Percentiles rank a stretch among this genome's conserved stretches.
Conservation (phyloP, 148 eudicot species). For the Dysphania ambrosioides region DNA sequence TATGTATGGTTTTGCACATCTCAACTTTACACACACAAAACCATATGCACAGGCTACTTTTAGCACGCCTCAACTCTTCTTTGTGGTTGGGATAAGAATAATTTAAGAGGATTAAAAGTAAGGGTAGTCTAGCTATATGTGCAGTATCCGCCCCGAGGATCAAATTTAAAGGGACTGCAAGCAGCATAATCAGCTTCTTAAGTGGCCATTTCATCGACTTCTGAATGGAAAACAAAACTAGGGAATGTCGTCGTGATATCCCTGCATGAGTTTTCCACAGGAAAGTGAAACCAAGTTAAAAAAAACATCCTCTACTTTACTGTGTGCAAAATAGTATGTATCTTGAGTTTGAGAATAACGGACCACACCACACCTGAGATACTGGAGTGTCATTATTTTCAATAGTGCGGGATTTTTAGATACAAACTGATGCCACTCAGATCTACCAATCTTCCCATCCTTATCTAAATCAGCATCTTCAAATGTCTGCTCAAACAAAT, state of each 20-base stretch:
- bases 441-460: slow-evolving; percentile 79
- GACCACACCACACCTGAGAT: slow-evolving; percentile 53
- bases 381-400: slow-evolving; percentile 91
- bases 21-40: slow-evolving; percentile 15
- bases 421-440: slow-evolving; percentile 86
- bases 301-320: neutral
- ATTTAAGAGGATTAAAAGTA: neutral
- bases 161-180: slow-evolving; percentile 1
- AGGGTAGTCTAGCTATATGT: slow-evolving; percentile 13
- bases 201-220: slow-evolving; percentile 68
- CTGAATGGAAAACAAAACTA: slow-evolving; percentile 70
- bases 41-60: slow-evolving; percentile 25
- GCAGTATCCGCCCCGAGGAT: slow-evolving; percentile 12
- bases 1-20: neutral
- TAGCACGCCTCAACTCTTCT: slow-evolving; percentile 28
- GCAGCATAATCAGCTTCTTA: slow-evolving; percentile 10
- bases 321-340: neutral
- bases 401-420: slow-evolving; percentile 67
- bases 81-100: slow-evolving; percentile 23
- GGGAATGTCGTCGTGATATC: slow-evolving; percentile 80
- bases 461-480: slow-evolving; percentile 71
- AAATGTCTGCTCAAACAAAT: slow-evolving; percentile 60
- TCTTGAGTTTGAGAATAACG: neutral
- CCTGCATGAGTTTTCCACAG: slow-evolving; percentile 39
- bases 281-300: neutral